Conservation (phyloP, 2,329 filamentous ascomycete species). For the Ceratocystiopsis brevicomis region DNA sequence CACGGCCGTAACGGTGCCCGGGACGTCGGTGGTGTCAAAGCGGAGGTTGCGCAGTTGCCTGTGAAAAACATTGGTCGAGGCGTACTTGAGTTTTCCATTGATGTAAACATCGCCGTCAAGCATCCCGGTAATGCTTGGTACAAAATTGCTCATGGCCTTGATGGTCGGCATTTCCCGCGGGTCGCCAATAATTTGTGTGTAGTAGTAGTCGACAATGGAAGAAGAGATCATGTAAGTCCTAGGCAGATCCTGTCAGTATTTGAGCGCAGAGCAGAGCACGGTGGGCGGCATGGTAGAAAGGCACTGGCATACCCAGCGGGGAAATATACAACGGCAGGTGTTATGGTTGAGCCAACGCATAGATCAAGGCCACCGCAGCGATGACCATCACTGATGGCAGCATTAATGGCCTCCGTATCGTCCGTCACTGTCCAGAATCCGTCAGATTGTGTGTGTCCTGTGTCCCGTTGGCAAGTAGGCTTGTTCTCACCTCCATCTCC, state of each 20-base stretch:
- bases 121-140: constrained; percentile 20
- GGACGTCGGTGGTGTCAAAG: constrained; percentile 10
- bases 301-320: constrained; percentile 9
- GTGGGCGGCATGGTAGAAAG: neutral
- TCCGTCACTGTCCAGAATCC: constrained; percentile 30
- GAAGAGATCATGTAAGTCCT: constrained; percentile 11
- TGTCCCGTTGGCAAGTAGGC: neutral
- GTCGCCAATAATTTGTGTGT: constrained; percentile 11
- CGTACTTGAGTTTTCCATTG: constrained; percentile 24
- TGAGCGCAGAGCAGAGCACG: too few species aligned
- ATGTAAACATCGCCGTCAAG: constrained; percentile 29
- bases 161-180: constrained; percentile 11
- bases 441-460: neutral
- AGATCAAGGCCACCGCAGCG: constrained; percentile 13
- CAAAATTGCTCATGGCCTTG: constrained; percentile 24
- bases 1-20: constrained; percentile 15
- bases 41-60: constrained; percentile 12
- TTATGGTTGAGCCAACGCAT: constrained; percentile 8
- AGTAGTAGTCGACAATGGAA: constrained; percentile 11
- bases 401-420: constrained; percentile 53
- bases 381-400: constrained; percentile 33
- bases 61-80: constrained; percentile 34
- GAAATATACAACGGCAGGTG: constrained; percentile 11
- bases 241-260: neutral
- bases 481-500: constrained; percentile 39